Evolutionary conservation across 208 protist species (phyloP).

Genomic region (Leptomonas seymouri): DNA sequence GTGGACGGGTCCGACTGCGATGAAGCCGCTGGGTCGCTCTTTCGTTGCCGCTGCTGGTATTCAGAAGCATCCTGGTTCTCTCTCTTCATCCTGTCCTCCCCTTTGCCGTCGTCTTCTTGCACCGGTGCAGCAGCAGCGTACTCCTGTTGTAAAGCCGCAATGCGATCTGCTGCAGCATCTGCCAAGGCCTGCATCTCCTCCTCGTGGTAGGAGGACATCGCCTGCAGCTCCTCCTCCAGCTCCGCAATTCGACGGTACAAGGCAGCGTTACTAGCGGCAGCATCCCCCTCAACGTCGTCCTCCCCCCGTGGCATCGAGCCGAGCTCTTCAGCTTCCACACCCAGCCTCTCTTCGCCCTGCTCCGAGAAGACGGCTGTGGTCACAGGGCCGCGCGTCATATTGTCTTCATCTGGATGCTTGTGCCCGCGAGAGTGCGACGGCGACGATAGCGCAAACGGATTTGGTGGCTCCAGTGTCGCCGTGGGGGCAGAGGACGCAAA

Average conservation of each 20-base stretch:
- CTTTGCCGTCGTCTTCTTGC: neutral
- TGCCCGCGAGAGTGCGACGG: neutral
- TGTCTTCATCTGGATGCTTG: no score
- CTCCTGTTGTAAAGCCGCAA: slow-evolving; percentile 58
- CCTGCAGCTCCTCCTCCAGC: slow-evolving; percentile 29
- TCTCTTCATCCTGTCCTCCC: slow-evolving; percentile 6
- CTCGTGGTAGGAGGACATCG: slow-evolving; percentile 37
- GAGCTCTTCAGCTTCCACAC: no score
- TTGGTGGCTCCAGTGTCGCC: slow-evolving; percentile 5
- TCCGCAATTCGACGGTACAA: slow-evolving; percentile 28
- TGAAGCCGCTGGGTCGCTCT: neutral
- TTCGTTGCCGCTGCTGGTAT: neutral
- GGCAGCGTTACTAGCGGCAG: slow-evolving; percentile 3
- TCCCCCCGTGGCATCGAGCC: no score
- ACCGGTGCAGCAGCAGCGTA: slow-evolving; percentile 14
- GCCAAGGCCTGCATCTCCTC: slow-evolving; percentile 59
- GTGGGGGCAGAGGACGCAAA: slow-evolving; percentile 28
- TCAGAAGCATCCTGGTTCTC: slow-evolving; percentile 1
- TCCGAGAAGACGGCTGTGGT: slow-evolving; percentile 8
- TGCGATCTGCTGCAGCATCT: slow-evolving; percentile 49
- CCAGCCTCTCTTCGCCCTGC: neutral
- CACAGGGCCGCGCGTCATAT: neutral
- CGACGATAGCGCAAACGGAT: neutral
- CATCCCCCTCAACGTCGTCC: neutral
- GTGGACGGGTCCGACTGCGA: neutral